Base-by-base conservation (phyloP, 306 rosid genomes). In the Acacia acuminata region DNA sequence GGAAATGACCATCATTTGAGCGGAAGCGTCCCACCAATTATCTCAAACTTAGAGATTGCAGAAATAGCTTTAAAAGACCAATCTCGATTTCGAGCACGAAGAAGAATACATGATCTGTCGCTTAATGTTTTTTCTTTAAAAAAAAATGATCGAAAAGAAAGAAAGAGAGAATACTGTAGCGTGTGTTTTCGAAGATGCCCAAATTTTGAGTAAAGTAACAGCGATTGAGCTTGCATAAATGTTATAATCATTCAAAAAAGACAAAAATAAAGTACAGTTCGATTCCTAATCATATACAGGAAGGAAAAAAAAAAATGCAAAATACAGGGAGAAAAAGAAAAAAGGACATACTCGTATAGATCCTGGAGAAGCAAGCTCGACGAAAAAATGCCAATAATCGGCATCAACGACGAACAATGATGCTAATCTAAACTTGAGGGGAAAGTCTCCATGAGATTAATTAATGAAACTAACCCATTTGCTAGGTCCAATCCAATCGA, bases 291-390 rank as follows among this genome's bases (percentile, higher is more conserved):
- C 85, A 88, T 71, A 40, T 75, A 69, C 47, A 86, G 16, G 50
- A 69, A 51, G 10, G 1, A 2, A 5, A 15, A 48, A 15, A 48
- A 25, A 82, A 73, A 86, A 67, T 51, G 84, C 74, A 61, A 71
- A 38, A 79, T n/a, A 27, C 13, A 20, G 63, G 48, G 14, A 48
- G 72, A 32, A 73, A 75, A 78, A 69, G 84, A 40, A 70, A 86
- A 89, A 89, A 88, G 89, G 87, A 86, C 96, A 88, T 96, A 91
- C 94, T 86, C 87, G 89, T 85, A 88, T 82, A 89, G 98, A 96
- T 92, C 98, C 92, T 85, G 88, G 88, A 89, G 89, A 78, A 85
- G 93, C 82, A 82, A 87, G 72, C 69, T 81, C 82, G 85, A 86
- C 94, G 65, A 87, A n/a, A 67, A 89, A 86, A 42, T 42, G 36